A percentile compares a stretch with the other conserved stretches of the same genome.
Evolutionary conservation across 768 basidiomycete species (phyloP).

Genomic region (Sporobolomyces pararoseus): DNA sequence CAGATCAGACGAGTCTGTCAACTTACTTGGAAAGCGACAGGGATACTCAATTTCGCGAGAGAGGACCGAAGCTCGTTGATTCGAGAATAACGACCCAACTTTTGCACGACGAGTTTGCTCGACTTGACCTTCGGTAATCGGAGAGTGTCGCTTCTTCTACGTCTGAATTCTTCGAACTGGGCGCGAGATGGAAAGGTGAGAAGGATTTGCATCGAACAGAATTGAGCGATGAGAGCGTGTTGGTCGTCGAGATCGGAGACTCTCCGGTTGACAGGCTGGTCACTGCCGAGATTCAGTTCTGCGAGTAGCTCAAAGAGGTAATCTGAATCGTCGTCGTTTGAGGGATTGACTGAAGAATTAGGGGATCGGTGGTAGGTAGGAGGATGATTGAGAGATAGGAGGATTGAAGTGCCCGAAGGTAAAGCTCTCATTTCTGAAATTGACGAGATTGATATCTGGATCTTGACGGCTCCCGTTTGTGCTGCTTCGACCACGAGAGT

Average conservation of each 20-base stretch:
- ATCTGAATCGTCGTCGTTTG: neutral
- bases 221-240: neutral
- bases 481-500: neutral
- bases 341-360: neutral
- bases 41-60: neutral
- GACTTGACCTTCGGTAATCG: constrained; percentile 3
- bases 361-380: neutral
- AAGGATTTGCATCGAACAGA: neutral
- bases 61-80: neutral
- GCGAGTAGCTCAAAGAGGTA: no score
- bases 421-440: neutral
- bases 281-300: neutral
- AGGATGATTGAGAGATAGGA: constrained; percentile 12
- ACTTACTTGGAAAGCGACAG: constrained; percentile 18
- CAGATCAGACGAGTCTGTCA: neutral
- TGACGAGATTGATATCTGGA: constrained; percentile 8
- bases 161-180: constrained; percentile 3
- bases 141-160: constrained; percentile 2
- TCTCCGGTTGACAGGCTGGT: neutral
- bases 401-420: neutral
- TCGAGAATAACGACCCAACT: neutral
- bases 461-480: no score
- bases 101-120: neutral
- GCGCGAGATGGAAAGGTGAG: constrained; percentile 3
- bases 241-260: neutral